phyloP scores from a whole-genome alignment of 345 rosid species.

The Lepidium africanum region DNA sequence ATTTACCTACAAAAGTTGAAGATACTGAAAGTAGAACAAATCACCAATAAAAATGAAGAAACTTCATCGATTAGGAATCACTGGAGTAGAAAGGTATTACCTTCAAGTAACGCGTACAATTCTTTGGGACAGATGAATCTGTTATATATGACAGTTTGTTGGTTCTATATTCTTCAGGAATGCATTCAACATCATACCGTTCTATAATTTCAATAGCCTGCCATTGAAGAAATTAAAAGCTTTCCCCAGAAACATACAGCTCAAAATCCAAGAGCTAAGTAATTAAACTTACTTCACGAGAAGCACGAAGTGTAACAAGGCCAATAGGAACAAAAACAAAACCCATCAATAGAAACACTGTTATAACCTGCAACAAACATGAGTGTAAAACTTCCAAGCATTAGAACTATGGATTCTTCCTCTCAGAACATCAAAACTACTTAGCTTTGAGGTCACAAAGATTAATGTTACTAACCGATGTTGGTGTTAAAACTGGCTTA shows the following conservation, averaged over 20 bases:
- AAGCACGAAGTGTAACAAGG: conserved; percentile 51
- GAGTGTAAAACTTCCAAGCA: not conserved
- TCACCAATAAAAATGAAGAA: not conserved
- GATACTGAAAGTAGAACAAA: not conserved
- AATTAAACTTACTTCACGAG: conserved; percentile 43
- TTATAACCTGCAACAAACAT: conserved; percentile 42
- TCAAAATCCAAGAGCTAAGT: not conserved
- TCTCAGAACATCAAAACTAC: not conserved
- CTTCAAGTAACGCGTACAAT: conserved; percentile 55
- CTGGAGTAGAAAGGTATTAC: conserved; percentile 26
- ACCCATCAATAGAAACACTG: conserved; percentile 48
- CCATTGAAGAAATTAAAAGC: conserved; percentile 1
- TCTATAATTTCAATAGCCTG: conserved; percentile 71
- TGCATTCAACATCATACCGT: conserved; percentile 64
- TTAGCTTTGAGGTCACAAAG: not conserved
- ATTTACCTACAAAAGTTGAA: conserved; percentile 36
- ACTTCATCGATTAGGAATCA: not conserved
- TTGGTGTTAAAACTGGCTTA: conserved; percentile 76
- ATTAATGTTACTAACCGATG: conserved; percentile 39
- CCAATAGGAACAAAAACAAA: conserved; percentile 58
- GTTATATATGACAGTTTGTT: conserved; percentile 52
- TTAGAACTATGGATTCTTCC: not conserved
- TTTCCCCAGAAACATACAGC: not conserved
- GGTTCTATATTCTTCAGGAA: conserved; percentile 46
- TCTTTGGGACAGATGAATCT: conserved; percentile 52